Evolutionary conservation across 768 basidiomycete genomes (phyloP).

Genomic region (Hericium alpestre): DNA sequence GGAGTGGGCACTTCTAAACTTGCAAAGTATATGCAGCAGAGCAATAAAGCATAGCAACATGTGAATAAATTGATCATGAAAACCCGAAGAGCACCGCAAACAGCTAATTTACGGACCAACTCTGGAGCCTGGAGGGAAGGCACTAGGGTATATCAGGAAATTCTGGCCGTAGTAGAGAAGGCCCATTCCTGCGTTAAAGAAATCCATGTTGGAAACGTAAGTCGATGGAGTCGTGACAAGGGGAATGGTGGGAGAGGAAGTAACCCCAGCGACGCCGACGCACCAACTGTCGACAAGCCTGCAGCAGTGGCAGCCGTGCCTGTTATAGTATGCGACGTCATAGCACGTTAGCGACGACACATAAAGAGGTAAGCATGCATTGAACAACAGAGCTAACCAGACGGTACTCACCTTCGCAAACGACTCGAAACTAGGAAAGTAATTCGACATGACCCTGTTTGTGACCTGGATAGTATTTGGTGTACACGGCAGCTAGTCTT

Average conservation of each 20-base stretch:
- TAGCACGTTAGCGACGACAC: neutral
- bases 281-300: constrained; percentile 27
- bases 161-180: constrained; percentile 82
- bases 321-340: constrained; percentile 4
- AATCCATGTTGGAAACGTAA: neutral
- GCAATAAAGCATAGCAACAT: neutral
- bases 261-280: constrained; percentile 1
- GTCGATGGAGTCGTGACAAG: constrained; percentile 1
- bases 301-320: constrained; percentile 27
- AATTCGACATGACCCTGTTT: constrained; percentile 23
- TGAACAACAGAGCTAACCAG: no score
- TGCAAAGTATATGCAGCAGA: neutral
- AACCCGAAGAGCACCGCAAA: no score
- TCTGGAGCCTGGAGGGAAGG: constrained; percentile 70
- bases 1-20: constrained; percentile 61
- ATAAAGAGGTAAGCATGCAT: no score
- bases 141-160: constrained; percentile 83
- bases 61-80: neutral
- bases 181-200: constrained; percentile 40
- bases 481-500: no score
- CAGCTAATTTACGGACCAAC: constrained; percentile 36
- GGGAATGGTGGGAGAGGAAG: neutral
- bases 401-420: constrained; percentile 31
- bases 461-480: no score
- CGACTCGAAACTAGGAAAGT: constrained; percentile 31